Evolutionary conservation across 129 eudicot species (phyloP).

Genomic region (Saussurea involucrata): DNA sequence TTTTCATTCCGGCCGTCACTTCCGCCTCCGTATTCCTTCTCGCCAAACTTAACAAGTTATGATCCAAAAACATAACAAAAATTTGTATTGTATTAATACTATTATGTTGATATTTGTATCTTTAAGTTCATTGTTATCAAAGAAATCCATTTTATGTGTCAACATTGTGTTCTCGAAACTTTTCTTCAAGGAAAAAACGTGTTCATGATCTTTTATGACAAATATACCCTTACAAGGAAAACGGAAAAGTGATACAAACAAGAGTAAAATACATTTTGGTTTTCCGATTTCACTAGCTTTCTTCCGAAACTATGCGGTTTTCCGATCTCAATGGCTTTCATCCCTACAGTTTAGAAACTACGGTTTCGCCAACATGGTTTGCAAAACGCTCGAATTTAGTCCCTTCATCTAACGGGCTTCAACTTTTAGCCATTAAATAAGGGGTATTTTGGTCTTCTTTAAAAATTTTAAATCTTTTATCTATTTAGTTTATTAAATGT

Average conservation of each 20-base stretch:
- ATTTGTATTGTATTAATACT: not conserved
- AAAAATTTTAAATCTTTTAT: not conserved
- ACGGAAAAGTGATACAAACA: too few relatives aligned
- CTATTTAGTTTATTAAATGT: too few relatives aligned
- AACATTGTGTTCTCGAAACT: not conserved
- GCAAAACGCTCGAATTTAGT: too few relatives aligned
- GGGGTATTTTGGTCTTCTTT: not conserved
- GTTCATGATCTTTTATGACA: too few relatives aligned
- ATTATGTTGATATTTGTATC: not conserved
- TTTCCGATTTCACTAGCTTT: not conserved
- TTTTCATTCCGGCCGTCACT: conserved; percentile 74
- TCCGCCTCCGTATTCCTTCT: conserved; percentile 78
- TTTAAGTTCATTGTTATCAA: not conserved
- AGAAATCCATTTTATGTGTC: not conserved
- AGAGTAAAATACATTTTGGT: too few relatives aligned
- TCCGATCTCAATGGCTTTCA: not conserved
- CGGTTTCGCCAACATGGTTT: too few relatives aligned
- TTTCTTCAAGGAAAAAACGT: too few relatives aligned
- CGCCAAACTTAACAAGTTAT: conserved; percentile 62
- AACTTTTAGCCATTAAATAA: too few relatives aligned
- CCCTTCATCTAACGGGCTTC: too few relatives aligned
- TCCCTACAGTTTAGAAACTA: not conserved
- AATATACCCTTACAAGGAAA: too few relatives aligned
- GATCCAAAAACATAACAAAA: not conserved
- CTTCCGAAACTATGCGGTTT: not conserved